Evolutionary conservation across 495 filamentous ascomycete genomes (phyloP).

Genomic region (Lichina pygmaea): DNA sequence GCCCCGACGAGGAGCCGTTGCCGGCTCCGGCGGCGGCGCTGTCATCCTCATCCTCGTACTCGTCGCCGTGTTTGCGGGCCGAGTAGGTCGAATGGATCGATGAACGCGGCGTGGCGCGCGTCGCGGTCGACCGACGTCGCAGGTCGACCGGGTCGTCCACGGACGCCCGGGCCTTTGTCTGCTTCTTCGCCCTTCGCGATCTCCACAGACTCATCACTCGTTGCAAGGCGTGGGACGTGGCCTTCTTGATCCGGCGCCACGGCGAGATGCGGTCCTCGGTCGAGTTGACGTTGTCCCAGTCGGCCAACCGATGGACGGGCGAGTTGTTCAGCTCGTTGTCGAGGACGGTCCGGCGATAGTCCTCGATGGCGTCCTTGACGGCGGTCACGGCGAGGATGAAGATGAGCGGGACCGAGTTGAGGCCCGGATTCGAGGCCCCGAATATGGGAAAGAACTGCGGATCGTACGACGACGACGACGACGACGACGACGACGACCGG

Average conservation of each 20-base stretch:
- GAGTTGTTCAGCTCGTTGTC: constrained; percentile 95
- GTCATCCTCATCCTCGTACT: constrained; percentile 9
- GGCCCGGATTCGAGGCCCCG: constrained; percentile 66
- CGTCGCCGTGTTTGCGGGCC: constrained; percentile 5
- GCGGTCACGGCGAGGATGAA: constrained; percentile 81
- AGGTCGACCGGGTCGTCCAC: constrained; percentile 20
- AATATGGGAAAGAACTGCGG: constrained; percentile 84
- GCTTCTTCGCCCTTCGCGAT: constrained; percentile 14
- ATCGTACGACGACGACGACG: background rate
- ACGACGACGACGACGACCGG: no score
- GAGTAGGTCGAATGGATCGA: constrained; percentile 23
- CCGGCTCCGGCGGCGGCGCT: background rate
- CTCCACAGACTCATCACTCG: constrained; percentile 28
- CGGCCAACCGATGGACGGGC: constrained; percentile 64
- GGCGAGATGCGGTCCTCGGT: constrained; percentile 57
- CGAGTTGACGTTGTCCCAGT: constrained; percentile 85
- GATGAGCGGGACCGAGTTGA: constrained; percentile 79
- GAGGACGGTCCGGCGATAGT: constrained; percentile 75
- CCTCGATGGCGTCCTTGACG: constrained; percentile 93
- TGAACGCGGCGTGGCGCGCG: constrained; percentile 25
- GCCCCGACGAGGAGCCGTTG: no score
- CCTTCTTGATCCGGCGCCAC: constrained; percentile 88
- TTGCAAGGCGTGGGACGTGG: constrained; percentile 36
- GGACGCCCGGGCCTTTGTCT: constrained; percentile 4
- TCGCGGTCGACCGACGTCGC: constrained; percentile 38